phyloP scores from a whole-genome alignment of 2,329 filamentous ascomycete genomes.

The Diaporthe destruens region DNA sequence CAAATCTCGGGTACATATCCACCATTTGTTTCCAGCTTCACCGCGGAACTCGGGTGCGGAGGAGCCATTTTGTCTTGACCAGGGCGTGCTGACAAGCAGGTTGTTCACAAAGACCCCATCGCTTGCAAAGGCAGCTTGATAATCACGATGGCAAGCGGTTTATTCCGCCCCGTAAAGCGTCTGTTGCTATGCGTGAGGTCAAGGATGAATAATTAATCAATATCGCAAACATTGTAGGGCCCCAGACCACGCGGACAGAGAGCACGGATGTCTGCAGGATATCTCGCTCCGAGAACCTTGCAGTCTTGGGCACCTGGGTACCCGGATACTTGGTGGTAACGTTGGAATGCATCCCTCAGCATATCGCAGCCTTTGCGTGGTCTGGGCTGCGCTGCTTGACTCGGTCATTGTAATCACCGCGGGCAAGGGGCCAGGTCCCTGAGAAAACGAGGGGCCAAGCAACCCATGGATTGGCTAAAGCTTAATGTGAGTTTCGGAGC shows the following conservation, averaged over 20 bases:
- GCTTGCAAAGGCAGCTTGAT: neutral
- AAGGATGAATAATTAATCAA: neutral
- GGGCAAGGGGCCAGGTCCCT: neutral
- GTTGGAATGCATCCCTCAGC: neutral
- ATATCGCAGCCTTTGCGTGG: neutral
- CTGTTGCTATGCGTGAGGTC: neutral
- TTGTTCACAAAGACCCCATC: neutral
- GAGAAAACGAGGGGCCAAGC: neutral
- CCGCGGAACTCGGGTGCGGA: slow-evolving; percentile 12
- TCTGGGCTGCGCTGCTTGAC: neutral
- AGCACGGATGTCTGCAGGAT: neutral
- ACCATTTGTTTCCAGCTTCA: slow-evolving; percentile 9
- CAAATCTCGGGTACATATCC: slow-evolving; percentile 14
- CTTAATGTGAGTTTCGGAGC: neutral
- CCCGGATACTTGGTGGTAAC: too few relatives aligned
- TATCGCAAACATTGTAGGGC: neutral
- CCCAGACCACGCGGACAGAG: neutral
- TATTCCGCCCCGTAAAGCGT: neutral
- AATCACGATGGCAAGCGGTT: neutral
- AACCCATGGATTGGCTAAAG: slow-evolving; percentile 1
- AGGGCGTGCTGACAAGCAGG: neutral
- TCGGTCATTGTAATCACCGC: neutral
- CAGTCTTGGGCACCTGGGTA: neutral
- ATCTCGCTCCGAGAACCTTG: neutral
- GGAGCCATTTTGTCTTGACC: slow-evolving; percentile 9